Evolutionary conservation across 2,329 filamentous ascomycete genomes (phyloP), one percentile per base, ranked within the genome.

Genomic region (Botrytis paeoniae): DNA sequence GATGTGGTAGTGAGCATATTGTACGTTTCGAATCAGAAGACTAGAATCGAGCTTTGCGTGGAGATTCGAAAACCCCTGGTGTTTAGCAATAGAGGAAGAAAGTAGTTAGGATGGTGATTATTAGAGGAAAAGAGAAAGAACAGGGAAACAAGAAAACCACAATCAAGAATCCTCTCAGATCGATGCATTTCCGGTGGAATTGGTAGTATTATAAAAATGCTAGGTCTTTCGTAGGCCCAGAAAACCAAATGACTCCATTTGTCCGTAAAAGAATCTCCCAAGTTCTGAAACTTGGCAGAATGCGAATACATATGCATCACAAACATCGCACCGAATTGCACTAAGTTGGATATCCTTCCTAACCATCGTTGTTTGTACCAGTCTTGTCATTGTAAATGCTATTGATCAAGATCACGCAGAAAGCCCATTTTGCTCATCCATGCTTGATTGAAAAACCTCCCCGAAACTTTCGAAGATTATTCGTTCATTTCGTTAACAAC

Each of bases 341-440:
- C 64, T 54, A 35, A 66, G 25, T 54, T 35, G 64, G 25, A 68
- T 68, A 41, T 41, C 48, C 65, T 68, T 57, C 48, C 48, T 43
- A 16, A 22, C 48, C 65, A 32, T 57, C 48, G 18, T 16, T 57
- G 6, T 39, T 75, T 76, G 75, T 75, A 78, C 74, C 75, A 74
- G 73, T 78, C 73, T 78, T 78, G 57, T 74, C 78, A 80, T 80
- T 80, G 75, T 76, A 77, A 75, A 77, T 57, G 77, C 78, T 80
- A 80, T 78, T 74, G 73, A 78, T 77, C 71, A 76, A 77, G 77
- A 79, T 76, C 75, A 75, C 74, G 77, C 78, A 77, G n/a, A 65
- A 78, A 78, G 75, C 78, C 79, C 77, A 77, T 78, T 75, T 78
- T 71, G 78, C 78, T 77, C 75, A 77, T 76, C 77, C 78, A 76